phyloP scores from a whole-genome alignment of 495 filamentous ascomycete species.

The Hyphodiscus hymeniophilus region DNA sequence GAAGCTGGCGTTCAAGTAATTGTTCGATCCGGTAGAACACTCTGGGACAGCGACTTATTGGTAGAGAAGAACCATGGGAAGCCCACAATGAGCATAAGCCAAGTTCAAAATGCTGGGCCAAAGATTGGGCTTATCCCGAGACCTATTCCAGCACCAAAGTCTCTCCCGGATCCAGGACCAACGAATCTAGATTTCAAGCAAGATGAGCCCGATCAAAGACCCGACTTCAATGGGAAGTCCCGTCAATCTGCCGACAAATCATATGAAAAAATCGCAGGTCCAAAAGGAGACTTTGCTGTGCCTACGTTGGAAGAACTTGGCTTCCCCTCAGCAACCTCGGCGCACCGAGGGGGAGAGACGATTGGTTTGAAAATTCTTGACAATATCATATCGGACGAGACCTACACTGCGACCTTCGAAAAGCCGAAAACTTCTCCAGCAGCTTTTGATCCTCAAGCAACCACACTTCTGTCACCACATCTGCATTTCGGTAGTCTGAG shows the following conservation, averaged over 20 bases:
- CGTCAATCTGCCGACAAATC: conserved; percentile 39
- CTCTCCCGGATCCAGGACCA: conserved; percentile 52
- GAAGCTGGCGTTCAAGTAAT: conserved; percentile 57
- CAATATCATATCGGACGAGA: conserved; percentile 43
- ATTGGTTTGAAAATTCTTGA: conserved; percentile 43
- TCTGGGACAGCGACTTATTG: conserved; percentile 60
- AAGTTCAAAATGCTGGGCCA: conserved; percentile 43
- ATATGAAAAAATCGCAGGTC: conserved; percentile 50
- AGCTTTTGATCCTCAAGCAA: conserved; percentile 57
- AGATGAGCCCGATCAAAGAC: conserved; percentile 29
- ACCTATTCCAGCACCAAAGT: conserved; percentile 45
- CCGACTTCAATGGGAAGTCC: conserved; percentile 47
- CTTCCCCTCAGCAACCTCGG: conserved; percentile 46
- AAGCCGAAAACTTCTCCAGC: conserved; percentile 66
- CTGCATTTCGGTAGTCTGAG: conserved; percentile 62
- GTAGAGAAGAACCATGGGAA: conserved; percentile 54
- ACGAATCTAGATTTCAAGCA: conserved; percentile 47
- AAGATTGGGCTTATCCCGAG: conserved; percentile 43
- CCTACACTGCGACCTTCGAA: conserved; percentile 58
- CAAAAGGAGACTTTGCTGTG: conserved; percentile 51
- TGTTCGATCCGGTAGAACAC: conserved; percentile 46
- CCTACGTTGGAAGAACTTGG: conserved; percentile 57
- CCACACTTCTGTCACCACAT: conserved; percentile 60
- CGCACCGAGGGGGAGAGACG: conserved; percentile 55
- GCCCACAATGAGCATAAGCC: conserved; percentile 60